Evolutionary conservation across 2,329 filamentous ascomycete species (phyloP), one percentile per base, ranked within the genome.

Genomic region (Paramyrothecium roridum): DNA sequence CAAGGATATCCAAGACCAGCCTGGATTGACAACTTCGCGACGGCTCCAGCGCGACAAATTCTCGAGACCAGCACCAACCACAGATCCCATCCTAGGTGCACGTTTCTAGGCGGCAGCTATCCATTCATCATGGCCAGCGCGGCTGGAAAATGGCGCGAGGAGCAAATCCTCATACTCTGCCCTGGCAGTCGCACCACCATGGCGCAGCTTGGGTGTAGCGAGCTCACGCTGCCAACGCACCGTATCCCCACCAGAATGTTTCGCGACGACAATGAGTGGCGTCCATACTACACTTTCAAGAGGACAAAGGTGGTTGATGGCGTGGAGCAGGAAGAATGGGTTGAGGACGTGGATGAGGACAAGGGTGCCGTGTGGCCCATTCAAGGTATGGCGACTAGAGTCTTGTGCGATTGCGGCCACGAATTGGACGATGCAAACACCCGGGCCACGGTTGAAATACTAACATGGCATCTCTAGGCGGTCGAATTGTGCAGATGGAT

Each of bases 221-320:
- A 97, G 77, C 88, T 98, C 72, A 96, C 93, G 37, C 93, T 92
- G 47, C 91, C 95, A n/a, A 83, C 87, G 59, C 84, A 90, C 71
- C 90, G 92, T 63, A 84, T 98, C 62, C 86, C 90, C 33, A 97
- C 93, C 73, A 89, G 95, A 77, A 96, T 99, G 92, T 99, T 98
- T 53, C 85, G 87, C 63, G 92, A 96, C 56, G 86, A 89, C 68
- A 92, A 85, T 68, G 89, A 93, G 33, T 86, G 80, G 77, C 72
- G 79, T 67, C 92, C 93, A 2, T 89, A 91, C 65, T 88, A 90
- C 67, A 89, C 95, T 23, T 89, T 86, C 53, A 87, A 80, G 74
- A 80, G 80, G 63, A 83, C 76, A 70, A 86, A 80, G 76, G 69
- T 73, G 30, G 71, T 69, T 19, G 77, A 80, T 54, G 76, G 78